Evolutionary conservation across 306 rosid genomes (phyloP).

Genomic region (Prunus salicina): DNA sequence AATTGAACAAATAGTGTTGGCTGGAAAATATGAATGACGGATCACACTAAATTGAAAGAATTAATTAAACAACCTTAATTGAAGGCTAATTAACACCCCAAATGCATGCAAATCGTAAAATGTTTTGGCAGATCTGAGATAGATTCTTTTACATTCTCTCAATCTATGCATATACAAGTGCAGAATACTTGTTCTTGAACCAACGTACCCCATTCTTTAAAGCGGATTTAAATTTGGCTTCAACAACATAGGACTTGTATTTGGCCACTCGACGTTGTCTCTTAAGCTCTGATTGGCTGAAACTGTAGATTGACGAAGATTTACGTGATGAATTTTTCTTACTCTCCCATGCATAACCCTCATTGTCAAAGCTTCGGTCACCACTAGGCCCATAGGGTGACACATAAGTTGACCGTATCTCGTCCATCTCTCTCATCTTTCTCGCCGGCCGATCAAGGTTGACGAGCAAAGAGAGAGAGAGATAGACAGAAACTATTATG

Average conservation of each 20-base stretch:
- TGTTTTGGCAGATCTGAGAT: neutral
- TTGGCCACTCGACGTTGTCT: constrained; percentile 32
- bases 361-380: neutral
- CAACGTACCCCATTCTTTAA: constrained; percentile 34
- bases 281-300: constrained; percentile 21
- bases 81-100: neutral
- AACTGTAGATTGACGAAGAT: neutral
- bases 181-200: constrained; percentile 33
- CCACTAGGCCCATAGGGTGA: neutral
- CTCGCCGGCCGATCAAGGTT: neutral
- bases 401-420: neutral
- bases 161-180: constrained; percentile 20
- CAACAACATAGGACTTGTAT: constrained; percentile 24
- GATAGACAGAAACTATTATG: neutral
- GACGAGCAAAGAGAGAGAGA: constrained; percentile 1
- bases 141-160: neutral
- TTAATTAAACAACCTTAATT: neutral
- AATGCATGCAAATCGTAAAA: neutral
- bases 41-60: neutral
- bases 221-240: constrained; percentile 21
- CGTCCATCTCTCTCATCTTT: constrained; percentile 14
- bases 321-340: neutral
- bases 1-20: neutral
- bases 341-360: neutral
- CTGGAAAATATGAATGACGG: neutral